Conservation (phyloP, 352 stramenopile genomes). For the Phytophthora ohioensis region DNA sequence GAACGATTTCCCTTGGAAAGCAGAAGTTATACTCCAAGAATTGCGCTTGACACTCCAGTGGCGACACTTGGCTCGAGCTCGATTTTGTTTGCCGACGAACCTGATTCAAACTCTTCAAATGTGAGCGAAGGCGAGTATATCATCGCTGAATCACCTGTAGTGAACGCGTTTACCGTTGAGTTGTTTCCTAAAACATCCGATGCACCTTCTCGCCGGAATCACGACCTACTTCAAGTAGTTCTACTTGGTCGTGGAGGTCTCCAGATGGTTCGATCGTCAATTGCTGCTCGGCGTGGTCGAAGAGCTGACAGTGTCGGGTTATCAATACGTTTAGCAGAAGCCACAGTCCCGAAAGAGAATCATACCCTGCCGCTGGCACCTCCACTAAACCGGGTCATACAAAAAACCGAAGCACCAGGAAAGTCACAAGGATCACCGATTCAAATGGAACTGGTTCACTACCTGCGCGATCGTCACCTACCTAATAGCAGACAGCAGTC, state of each 20-base stretch:
- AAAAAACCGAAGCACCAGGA: background rate
- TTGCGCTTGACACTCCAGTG: conserved; percentile 51
- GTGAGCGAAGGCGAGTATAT: conserved; percentile 34
- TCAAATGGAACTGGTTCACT: conserved; percentile 23
- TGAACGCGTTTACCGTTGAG: conserved; percentile 42
- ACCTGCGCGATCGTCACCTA: conserved; percentile 21
- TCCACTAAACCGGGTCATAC: conserved; percentile 9
- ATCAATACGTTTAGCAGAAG: conserved; percentile 40
- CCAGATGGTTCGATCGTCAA: conserved; percentile 30
- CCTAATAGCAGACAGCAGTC: background rate
- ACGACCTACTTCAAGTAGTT: conserved; percentile 38
- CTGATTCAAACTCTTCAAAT: background rate
- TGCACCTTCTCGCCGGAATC: conserved; percentile 14
- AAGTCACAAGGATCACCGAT: conserved; percentile 5
- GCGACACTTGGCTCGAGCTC: conserved; percentile 46
- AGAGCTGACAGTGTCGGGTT: conserved; percentile 34
- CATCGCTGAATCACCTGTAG: conserved; percentile 50
- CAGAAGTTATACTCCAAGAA: conserved; percentile 16
- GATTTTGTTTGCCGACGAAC: conserved; percentile 45
- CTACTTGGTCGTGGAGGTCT: conserved; percentile 51
- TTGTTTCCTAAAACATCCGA: conserved; percentile 27
- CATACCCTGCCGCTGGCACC: background rate
- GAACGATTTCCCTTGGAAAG: conserved; percentile 6
- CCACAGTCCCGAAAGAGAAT: conserved; percentile 13
- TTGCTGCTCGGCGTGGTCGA: conserved; percentile 39